Evolutionary conservation across 2,329 filamentous ascomycete genomes (phyloP), one percentile per base, ranked within the genome.

Genomic region (Monosporascus sp.): DNA sequence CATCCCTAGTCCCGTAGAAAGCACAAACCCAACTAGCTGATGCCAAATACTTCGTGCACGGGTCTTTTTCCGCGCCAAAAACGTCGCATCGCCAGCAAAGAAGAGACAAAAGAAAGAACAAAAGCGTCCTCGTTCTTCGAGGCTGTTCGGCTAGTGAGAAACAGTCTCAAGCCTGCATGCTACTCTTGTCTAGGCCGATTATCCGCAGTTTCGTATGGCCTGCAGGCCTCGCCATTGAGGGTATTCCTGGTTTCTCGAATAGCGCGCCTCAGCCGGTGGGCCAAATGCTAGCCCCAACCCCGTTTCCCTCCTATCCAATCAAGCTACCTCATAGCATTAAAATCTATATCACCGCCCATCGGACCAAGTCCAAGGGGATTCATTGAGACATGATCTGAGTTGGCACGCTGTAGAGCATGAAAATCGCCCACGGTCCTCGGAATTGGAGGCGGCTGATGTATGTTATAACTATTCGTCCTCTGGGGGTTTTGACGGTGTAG

Each of bases 361-460:
- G 65, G 63, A 44, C 64, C 68, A 50, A 75, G 65, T 6, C 66
- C 66, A 9, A 74, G 54, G 1, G 67, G 52, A 39, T 61, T 65
- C 58, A 74, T 67, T 2, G 66, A 47, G 14, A 64, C 67, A 24
- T 68, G 68, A 43, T 77, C 75, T 0, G 73, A 68, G 50, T 71
- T 74, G 11, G 71, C 69, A 39, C 77, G 68, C 52, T 79, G 77
- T 2, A 81, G 59, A 1, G 73, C 71, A 25, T 80, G 77, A 49
- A 79, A 81, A 48, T 79, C 76, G 3, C 71, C 74, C 0, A 78
- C 72, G 1, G 75, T 75, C 47, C 72, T 69, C 2, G 69, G 67
- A 52, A 77, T 65, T 22, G 67, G 67, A 5, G 63, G 60, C 18
- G 57, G 53, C 5, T 66, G 62, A 18, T 67, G 59, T 49, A 75